These are phyloP conservation scores for Malania oleifera DNA, from an alignment of 164 flowering plant species.

Conservation along the genomic window DNA sequence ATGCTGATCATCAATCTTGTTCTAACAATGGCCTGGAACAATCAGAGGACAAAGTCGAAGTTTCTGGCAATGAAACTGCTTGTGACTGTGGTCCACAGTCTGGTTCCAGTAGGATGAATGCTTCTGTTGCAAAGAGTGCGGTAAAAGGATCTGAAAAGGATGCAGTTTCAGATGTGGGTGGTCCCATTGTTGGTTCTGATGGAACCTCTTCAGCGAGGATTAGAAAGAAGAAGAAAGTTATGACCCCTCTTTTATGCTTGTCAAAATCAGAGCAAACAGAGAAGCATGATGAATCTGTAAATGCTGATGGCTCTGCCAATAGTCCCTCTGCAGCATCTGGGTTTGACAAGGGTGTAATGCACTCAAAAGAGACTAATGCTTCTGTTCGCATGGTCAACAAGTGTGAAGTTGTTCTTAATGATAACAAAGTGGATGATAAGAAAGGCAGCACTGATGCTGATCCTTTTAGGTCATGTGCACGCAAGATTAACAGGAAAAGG, in stretches of 20 bases:
- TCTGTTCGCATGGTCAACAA: slow-evolving; percentile 1
- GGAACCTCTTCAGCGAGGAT: slow-evolving; percentile 8
- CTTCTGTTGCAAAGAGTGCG: slow-evolving; percentile 4
- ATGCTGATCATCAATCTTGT: slow-evolving; percentile 13
- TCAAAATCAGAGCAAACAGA: slow-evolving; percentile 10
- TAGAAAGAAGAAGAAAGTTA: slow-evolving; percentile 32
- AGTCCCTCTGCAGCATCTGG: slow-evolving; percentile 9
- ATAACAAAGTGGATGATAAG: slow-evolving; percentile 3
- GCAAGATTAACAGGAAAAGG: slow-evolving; percentile 6
- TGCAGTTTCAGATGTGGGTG: slow-evolving; percentile 7
- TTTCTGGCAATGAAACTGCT: slow-evolving; percentile 12
- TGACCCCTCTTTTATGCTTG: slow-evolving; percentile 6
- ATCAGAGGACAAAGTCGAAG: slow-evolving; percentile 12
- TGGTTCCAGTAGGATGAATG: slow-evolving; percentile 4
- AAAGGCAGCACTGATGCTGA: slow-evolving; percentile 9
- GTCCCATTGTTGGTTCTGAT: slow-evolving; percentile 13
- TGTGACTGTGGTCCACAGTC: slow-evolving; percentile 7
- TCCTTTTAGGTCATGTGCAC: not conserved
- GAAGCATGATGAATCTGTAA: slow-evolving; percentile 12
- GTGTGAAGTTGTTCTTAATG: slow-evolving; percentile 6
- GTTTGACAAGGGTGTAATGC: slow-evolving; percentile 3
- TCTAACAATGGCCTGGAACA: slow-evolving; percentile 14
- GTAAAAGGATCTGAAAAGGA: slow-evolving; percentile 9
- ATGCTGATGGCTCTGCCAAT: slow-evolving; percentile 7
- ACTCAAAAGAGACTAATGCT: slow-evolving; percentile 11